Evolutionary conservation across 768 basidiomycete species (phyloP), one percentile per base, ranked within the genome.

Genomic region (Mrakia hoshinonis): DNA sequence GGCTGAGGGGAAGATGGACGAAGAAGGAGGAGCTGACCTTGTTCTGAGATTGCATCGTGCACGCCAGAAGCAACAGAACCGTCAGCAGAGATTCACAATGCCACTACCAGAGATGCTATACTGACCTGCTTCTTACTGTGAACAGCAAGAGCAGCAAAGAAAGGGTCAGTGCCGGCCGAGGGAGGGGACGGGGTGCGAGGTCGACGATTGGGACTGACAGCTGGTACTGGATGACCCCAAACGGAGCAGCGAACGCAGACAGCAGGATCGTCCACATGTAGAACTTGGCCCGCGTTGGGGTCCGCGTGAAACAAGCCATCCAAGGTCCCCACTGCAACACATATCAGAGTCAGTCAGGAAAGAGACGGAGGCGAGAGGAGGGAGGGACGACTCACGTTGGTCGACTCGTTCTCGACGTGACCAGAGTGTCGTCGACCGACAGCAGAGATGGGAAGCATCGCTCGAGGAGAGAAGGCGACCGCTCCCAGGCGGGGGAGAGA

Each of bases 1-100:
- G 9, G 1, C 24, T 18, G 26, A 58, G 55, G 29, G 55, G 55
- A 58, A 61, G 58, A 61, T 31, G 34, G 22, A 31, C 31, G 58
- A 61, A 61, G 58, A n/a, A 55, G 24, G 13, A 18, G 55, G 55
- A 36, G 34, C 58, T 61, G 58, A 61, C 58, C 58, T 61, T 61
- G 58, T 61, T 61, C 58, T 61, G 55, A 31, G 43, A 43, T 43
- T 43, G 43, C 15, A 15, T 43, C 43, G 26, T 18, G 55, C 20
- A 18, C 3, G 15, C 6, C 24, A 38, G 58, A 39, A 7, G 12
- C 58, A 15, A 29, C 15, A 29, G 29, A n/a, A 29, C 31, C 1
- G 36, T 36, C 31, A 39, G 34, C 9, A 34, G 31, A 31, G 11
- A 18, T 26, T 55, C 29, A 55, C 26, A 20, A 15, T 31, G 1